phyloP scores from a whole-genome alignment of 192 early-diverging fungal species.

The Backusella westeae region DNA sequence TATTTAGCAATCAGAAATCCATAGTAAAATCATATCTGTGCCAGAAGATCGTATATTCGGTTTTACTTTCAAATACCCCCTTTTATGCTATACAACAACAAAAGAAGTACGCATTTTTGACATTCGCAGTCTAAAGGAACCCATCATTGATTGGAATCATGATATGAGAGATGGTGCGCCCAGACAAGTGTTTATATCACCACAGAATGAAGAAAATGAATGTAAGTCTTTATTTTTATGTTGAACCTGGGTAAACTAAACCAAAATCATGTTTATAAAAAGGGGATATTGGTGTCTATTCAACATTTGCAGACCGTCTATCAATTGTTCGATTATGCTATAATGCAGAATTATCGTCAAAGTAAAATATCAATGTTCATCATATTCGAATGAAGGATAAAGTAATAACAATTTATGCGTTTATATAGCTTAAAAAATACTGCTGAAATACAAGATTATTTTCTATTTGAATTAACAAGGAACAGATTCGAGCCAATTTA shows the following conservation, averaged over 20 bases:
- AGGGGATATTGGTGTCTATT: not conserved
- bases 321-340: not conserved
- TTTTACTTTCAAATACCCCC: not conserved
- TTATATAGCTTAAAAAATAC: not conserved
- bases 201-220: not conserved
- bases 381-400: not conserved
- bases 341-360: not conserved
- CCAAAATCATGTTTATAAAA: not conserved
- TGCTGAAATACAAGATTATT: not conserved
- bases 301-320: not conserved
- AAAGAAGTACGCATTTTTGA: not conserved
- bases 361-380: not conserved
- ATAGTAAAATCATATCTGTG: not conserved
- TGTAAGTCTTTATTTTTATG: not conserved
- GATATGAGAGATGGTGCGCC: not conserved
- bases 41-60: not conserved
- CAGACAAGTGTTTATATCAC: not conserved
- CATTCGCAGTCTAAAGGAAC: not conserved
- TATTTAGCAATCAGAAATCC: not conserved
- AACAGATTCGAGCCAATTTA: not conserved
- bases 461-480: not conserved
- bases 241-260: not conserved
- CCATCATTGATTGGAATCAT: not conserved
- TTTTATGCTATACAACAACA: conserved; percentile 1
- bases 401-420: no score